phyloP scores from a whole-genome alignment of 352 stramenopile species.

The Pythium chondricola region DNA sequence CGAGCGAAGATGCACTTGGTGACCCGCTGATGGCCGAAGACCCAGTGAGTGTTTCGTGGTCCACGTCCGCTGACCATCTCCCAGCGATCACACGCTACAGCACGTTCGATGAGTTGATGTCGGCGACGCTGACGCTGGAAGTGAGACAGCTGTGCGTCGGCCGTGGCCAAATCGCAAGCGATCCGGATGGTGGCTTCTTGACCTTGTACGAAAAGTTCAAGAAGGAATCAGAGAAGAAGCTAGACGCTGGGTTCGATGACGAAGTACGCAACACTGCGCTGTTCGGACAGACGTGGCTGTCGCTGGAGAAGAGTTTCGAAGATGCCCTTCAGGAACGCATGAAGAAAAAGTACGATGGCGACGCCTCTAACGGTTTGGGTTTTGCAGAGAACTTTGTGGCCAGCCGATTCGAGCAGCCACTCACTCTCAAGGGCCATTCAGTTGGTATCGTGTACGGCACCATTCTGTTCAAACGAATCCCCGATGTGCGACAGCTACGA shows the following conservation, averaged over 20 bases:
- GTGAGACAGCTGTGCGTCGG: slow-evolving; percentile 76
- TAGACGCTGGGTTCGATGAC: slow-evolving; percentile 62
- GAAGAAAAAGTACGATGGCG: slow-evolving; percentile 63
- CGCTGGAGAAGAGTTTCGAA: slow-evolving; percentile 86
- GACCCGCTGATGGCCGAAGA: slow-evolving; percentile 72
- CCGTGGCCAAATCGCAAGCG: slow-evolving; percentile 78
- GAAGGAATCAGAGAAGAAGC: slow-evolving; percentile 40
- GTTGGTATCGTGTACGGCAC: slow-evolving; percentile 84
- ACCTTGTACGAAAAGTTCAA: slow-evolving; percentile 84
- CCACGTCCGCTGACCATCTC: slow-evolving; percentile 56
- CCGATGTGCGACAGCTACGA: slow-evolving; percentile 79
- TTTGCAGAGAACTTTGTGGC: slow-evolving; percentile 75
- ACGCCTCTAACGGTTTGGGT: slow-evolving; percentile 47
- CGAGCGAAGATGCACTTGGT: slow-evolving; percentile 35
- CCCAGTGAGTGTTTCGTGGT: slow-evolving; percentile 66
- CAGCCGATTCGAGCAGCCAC: slow-evolving; percentile 81
- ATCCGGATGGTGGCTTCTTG: slow-evolving; percentile 78
- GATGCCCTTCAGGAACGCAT: slow-evolving; percentile 82
- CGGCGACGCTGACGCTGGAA: slow-evolving; percentile 80
- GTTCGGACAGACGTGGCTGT: slow-evolving; percentile 86
- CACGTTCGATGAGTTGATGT: slow-evolving; percentile 89
- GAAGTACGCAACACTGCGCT: slow-evolving; percentile 83
- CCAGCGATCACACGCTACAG: slow-evolving; percentile 83
- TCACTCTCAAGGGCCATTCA: slow-evolving; percentile 84
- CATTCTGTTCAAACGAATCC: slow-evolving; percentile 86